A percentile compares a stretch with the other conserved stretches of the same genome.
Conservation (phyloP, 2,329 filamentous ascomycete species). For the Claviceps quebecensis region DNA sequence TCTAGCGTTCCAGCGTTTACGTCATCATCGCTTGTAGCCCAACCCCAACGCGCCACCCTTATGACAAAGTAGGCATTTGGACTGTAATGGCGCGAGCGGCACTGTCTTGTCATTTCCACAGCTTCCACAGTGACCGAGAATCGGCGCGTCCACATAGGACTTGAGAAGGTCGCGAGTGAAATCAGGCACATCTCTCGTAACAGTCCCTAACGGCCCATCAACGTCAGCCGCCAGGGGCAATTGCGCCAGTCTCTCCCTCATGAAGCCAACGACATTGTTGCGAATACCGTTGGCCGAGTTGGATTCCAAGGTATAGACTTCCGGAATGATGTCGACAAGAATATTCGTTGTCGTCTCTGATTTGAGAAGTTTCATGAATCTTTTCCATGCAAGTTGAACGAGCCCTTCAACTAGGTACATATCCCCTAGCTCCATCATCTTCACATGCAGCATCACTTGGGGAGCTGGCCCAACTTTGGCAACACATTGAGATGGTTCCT, state of each 20-base stretch:
- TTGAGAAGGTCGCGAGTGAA: not conserved
- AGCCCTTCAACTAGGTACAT: not conserved
- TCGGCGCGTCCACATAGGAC: not conserved
- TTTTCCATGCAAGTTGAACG: not conserved
- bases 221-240: not conserved
- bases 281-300: not conserved
- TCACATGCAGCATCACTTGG: not conserved
- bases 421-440: not conserved
- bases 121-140: not conserved
- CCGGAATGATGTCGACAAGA: not conserved
- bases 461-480: not conserved
- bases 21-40: no score
- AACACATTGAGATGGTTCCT: no score
- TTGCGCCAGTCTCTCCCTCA: not conserved
- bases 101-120: not conserved
- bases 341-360: not conserved
- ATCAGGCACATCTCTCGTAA: not conserved
- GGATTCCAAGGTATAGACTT: not conserved
- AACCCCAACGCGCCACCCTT: no score
- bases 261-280: not conserved
- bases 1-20: no score
- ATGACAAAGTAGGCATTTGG: not conserved
- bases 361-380: not conserved
- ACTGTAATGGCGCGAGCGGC: not conserved
- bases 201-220: not conserved